Percentiles rank a stretch among this genome's conserved stretches.
These are phyloP conservation scores for Quillaja saponaria DNA, from an alignment of 306 rosid species.

Conservation along the genomic window DNA sequence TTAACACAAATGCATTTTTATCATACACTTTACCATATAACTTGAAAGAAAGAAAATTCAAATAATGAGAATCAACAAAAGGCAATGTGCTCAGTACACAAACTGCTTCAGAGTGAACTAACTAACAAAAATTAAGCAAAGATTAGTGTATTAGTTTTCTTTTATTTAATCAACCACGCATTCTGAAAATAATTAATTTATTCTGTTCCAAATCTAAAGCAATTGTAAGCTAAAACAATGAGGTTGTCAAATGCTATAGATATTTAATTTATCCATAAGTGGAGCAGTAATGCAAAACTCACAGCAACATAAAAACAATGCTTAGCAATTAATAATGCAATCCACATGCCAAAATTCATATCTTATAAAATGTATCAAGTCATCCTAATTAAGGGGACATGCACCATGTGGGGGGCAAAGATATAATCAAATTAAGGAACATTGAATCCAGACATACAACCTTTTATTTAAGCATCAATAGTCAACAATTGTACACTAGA, in stretches of 20 bases:
- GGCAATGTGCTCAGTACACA: too few species aligned
- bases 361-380: constrained; percentile 24
- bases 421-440: constrained; percentile 32
- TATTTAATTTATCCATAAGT: too few species aligned
- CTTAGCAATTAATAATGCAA: constrained; percentile 28
- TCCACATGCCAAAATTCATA: constrained; percentile 40
- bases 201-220: background rate
- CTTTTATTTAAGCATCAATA: constrained; percentile 27
- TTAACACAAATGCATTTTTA: too few species aligned
- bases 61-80: too few species aligned
- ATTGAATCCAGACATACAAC: constrained; percentile 52
- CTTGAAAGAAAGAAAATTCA: too few species aligned
- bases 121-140: too few species aligned
- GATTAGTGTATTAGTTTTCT: too few species aligned
- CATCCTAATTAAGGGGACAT: constrained; percentile 39
- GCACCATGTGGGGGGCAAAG: constrained; percentile 53
- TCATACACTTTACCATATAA: too few species aligned
- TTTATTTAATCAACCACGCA: too few species aligned
- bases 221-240: background rate
- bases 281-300: background rate
- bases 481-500: constrained; percentile 38
- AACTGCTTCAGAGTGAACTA: too few species aligned
- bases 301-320: constrained; percentile 2
- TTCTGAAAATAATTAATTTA: too few species aligned
- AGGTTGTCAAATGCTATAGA: background rate